Percentiles rank a stretch among this genome's conserved stretches.
These are phyloP conservation scores for Bipolaris zeicola DNA, from an alignment of 2,329 filamentous ascomycete species.

Conservation along the genomic window DNA sequence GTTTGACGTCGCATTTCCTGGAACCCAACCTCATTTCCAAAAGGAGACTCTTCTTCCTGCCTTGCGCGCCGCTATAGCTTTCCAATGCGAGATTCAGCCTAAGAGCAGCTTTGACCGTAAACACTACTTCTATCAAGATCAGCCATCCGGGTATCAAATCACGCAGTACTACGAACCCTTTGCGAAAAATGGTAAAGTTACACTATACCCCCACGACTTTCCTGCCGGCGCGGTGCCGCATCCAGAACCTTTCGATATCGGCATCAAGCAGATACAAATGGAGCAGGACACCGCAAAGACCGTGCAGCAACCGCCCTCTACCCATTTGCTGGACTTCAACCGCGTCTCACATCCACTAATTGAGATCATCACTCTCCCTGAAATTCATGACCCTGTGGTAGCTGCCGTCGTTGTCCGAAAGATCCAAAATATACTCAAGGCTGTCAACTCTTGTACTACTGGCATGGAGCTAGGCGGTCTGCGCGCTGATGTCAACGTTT, in stretches of 20 bases:
- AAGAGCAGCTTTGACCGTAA: slow-evolving; percentile 91
- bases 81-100: slow-evolving; percentile 77
- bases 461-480: slow-evolving; percentile 94
- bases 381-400: slow-evolving; percentile 84
- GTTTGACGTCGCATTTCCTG: slow-evolving; percentile 89
- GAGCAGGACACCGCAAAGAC: slow-evolving; percentile 99
- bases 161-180: slow-evolving; percentile 89
- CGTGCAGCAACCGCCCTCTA: slow-evolving; percentile 72
- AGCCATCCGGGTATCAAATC: slow-evolving; percentile 95
- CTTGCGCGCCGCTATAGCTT: slow-evolving; percentile 82
- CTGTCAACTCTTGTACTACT: slow-evolving; percentile 82
- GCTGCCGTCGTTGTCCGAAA: slow-evolving; percentile 90
- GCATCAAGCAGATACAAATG: slow-evolving; percentile 93
- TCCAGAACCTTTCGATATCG: slow-evolving; percentile 72
- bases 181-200: slow-evolving; percentile 72
- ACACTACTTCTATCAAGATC: slow-evolving; percentile 99
- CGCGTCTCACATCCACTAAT: slow-evolving; percentile 88
- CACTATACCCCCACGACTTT: slow-evolving; percentile 70
- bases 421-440: slow-evolving; percentile 77
- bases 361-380: slow-evolving; percentile 91
- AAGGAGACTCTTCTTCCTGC: slow-evolving; percentile 82
- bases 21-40: slow-evolving; percentile 86
- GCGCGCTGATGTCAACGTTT: slow-evolving; percentile 94
- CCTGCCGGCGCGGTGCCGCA: slow-evolving; percentile 67
- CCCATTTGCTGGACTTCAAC: slow-evolving; percentile 89